Conservation (phyloP, 163 green algal genomes). For the Chloroidium sp. region DNA sequence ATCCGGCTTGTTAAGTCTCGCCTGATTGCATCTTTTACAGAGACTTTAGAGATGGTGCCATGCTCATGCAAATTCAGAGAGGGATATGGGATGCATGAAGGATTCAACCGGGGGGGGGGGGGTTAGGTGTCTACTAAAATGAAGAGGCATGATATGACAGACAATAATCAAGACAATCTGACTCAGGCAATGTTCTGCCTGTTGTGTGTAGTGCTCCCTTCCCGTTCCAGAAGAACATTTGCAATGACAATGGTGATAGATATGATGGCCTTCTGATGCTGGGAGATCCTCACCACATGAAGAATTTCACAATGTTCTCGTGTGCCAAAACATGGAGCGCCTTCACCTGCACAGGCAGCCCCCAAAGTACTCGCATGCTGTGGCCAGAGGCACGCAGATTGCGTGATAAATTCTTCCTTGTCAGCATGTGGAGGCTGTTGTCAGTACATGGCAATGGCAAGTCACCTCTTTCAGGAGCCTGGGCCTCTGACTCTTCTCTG, state of each 20-base stretch:
- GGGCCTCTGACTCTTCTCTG: constrained; percentile 76
- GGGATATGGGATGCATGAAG: not conserved
- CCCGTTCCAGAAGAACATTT: not conserved
- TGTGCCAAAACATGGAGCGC: constrained; percentile 77
- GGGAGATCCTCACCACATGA: constrained; percentile 57
- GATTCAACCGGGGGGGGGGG: too few species aligned
- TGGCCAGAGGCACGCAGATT: not conserved
- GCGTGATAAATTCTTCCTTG: not conserved
- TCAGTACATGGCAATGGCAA: too few species aligned
- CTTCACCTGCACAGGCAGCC: constrained; percentile 37
- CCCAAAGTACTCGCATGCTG: not conserved
- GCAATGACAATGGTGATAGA: not conserved
- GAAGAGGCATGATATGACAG: too few species aligned
- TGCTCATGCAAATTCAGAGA: not conserved
- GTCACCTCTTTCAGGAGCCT: constrained; percentile 82
- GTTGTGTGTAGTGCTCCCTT: not conserved
- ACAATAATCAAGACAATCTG: too few species aligned
- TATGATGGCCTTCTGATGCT: not conserved
- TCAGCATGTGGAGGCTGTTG: not conserved
- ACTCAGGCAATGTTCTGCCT: too few species aligned
- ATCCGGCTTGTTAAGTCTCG: too few species aligned
- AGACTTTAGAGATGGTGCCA: constrained; percentile 3
- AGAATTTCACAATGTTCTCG: constrained; percentile 83
- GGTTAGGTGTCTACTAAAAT: too few species aligned
- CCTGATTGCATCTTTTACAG: too few species aligned